Conservation (phyloP, 208 protist genomes). For the Trypanosomatidae sp. region DNA sequence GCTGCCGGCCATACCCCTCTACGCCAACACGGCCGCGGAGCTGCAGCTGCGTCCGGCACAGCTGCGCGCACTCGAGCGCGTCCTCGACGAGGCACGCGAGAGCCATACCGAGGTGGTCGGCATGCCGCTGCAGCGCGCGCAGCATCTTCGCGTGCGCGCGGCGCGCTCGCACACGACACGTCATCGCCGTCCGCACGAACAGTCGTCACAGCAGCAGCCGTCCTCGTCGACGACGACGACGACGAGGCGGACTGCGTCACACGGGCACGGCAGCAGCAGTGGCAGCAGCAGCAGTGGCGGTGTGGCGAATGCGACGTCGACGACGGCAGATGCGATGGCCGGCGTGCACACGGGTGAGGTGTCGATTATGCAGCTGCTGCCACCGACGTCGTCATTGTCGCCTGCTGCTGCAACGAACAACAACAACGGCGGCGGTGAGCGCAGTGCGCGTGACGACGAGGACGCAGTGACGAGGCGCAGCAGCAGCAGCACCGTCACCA, state of each 20-base stretch:
- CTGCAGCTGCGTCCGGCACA: slow-evolving; percentile 19
- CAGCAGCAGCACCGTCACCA: not conserved
- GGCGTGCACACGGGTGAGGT: no score
- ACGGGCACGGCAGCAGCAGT: not conserved
- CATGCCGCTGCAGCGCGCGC: slow-evolving; percentile 25
- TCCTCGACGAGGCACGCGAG: slow-evolving; percentile 20
- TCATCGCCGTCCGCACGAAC: no score
- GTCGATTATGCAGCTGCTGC: no score
- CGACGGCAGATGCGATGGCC: no score
- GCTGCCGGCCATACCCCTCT: slow-evolving; percentile 38
- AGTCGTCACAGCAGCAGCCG: no score
- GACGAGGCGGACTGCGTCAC: no score
- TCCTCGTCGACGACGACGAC: no score
- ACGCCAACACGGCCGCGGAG: slow-evolving; percentile 21
- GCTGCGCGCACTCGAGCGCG: slow-evolving; percentile 13
- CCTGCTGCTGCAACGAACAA: not conserved
- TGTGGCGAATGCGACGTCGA: no score
- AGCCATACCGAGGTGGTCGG: slow-evolving; percentile 36
- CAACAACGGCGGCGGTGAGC: no score
- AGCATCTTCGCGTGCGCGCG: slow-evolving; percentile 1
- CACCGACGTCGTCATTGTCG: no score
- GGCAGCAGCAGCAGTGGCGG: not conserved
- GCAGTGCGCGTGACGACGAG: no score
- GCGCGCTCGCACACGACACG: no score
- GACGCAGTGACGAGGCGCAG: not conserved